These are phyloP conservation scores for Xerocomellus intermedius DNA, from an alignment of 768 basidiomycete species.

Conservation along the genomic window DNA sequence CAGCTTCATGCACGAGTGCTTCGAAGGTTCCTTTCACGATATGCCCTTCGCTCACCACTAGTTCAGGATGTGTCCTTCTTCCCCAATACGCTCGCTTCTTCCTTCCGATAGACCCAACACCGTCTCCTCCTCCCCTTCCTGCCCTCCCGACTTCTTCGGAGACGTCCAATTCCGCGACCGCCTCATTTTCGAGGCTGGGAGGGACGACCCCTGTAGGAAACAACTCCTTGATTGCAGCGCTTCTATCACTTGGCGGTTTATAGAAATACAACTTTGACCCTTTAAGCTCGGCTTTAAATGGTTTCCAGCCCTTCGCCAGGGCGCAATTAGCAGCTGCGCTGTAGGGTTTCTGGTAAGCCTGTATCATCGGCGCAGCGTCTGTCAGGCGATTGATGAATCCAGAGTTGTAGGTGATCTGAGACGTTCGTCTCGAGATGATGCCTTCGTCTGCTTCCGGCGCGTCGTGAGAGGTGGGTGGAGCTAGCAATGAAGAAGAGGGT, in stretches of 20 bases:
- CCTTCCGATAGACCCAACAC: conserved; percentile 31
- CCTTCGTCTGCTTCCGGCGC: conserved; percentile 35
- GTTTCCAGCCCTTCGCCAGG: conserved; percentile 77
- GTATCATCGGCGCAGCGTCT: conserved; percentile 46
- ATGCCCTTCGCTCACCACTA: conserved; percentile 41
- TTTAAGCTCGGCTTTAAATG: conserved; percentile 79
- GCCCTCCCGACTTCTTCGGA: conserved; percentile 27
- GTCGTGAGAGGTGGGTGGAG: conserved; percentile 51
- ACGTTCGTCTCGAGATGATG: conserved; percentile 53
- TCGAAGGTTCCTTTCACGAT: conserved; percentile 72
- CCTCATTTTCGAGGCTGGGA: conserved; percentile 49
- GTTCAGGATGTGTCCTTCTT: conserved; percentile 67
- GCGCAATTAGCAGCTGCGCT: conserved; percentile 35
- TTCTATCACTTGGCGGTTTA: conserved; percentile 74
- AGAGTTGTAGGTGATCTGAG: conserved; percentile 74
- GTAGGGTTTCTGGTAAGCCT: conserved; percentile 30
- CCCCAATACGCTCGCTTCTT: conserved; percentile 80
- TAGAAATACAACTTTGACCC: conserved; percentile 86
- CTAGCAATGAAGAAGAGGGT: conserved; percentile 47
- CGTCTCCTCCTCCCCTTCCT: conserved; percentile 37
- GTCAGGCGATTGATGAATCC: conserved; percentile 74
- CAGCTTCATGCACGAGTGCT: conserved; percentile 76
- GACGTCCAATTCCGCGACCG: conserved; percentile 25
- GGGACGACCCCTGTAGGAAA: conserved; percentile 69
- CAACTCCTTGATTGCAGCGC: conserved; percentile 62